These are phyloP conservation scores for Ophiobolus disseminans DNA, from an alignment of 2,329 filamentous ascomycete species.

Conservation along the genomic window DNA sequence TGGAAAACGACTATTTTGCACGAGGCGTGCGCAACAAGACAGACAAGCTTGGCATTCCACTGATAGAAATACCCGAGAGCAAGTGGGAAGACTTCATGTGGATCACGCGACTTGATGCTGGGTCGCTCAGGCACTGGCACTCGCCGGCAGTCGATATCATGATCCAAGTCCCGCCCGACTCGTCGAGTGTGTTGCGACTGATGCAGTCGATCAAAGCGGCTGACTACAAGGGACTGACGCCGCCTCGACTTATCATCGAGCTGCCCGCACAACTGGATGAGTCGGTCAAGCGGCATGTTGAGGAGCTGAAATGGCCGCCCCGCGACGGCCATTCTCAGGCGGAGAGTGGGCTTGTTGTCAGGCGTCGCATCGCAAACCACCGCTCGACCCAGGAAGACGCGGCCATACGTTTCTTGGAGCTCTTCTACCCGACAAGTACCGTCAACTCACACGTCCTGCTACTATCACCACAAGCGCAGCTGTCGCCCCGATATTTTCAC, in stretches of 20 bases:
- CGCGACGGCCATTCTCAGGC: constrained; percentile 49
- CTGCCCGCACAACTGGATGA: constrained; percentile 74
- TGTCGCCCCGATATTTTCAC: constrained; percentile 83
- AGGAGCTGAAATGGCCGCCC: constrained; percentile 71
- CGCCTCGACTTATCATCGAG: constrained; percentile 83
- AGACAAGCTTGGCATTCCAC: constrained; percentile 60
- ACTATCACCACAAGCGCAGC: constrained; percentile 79
- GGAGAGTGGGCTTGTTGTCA: constrained; percentile 66
- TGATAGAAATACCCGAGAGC: constrained; percentile 76
- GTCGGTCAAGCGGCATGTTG: constrained; percentile 68
- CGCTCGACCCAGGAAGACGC: constrained; percentile 71
- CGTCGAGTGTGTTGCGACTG: constrained; percentile 79
- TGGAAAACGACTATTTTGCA: constrained; percentile 74
- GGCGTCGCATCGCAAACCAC: constrained; percentile 72
- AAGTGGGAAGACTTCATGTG: constrained; percentile 72
- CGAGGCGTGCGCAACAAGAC: constrained; percentile 65
- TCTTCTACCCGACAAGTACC: constrained; percentile 78
- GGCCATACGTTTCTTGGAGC: constrained; percentile 79
- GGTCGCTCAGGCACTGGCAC: constrained; percentile 78
- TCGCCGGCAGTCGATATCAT: constrained; percentile 80
- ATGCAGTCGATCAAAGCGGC: constrained; percentile 76
- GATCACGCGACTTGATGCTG: constrained; percentile 78
- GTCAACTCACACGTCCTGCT: constrained; percentile 78
- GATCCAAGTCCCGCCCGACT: constrained; percentile 74
- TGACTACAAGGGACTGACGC: constrained; percentile 73